Base-by-base conservation (phyloP, 352 stramenopile genomes). In the Thraustochytrium sp. region DNA sequence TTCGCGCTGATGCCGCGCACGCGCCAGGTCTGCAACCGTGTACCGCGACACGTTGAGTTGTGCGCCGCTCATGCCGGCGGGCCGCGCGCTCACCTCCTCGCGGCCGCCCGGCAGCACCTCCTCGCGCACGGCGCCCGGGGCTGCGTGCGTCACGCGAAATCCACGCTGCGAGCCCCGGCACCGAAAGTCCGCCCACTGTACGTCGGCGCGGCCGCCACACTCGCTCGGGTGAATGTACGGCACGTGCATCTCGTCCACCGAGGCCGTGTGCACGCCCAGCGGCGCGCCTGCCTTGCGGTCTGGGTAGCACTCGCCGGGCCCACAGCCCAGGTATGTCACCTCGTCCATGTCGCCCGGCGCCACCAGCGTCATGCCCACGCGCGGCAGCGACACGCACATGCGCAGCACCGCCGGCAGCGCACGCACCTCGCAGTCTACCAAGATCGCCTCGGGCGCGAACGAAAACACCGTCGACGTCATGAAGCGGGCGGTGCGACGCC, bases 281-380 rank as follows among this genome's bases (percentile, higher is more conserved):
- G 42, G 59, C 23, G 83, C 86, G 18, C 76, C 51, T n/a, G 61
- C 73, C 76, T 89, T 88, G 3, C 86, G 85, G 65, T 89, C 86
- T 29, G 84, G 84, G 80, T 89, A 89, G 51, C 82, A 86, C 56
- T 89, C 87, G 78, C 87, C 83, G 29, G 86, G 86, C 37, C 87
- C 87, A 21, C 74, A 62, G 40, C 87, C 87, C 37, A 87, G 76
- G 76, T 85, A 89, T 53, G 76, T 62, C 23, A 86, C 74, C 13
- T 82, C 46, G 2, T 75, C 46, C 29, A 62, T 38, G 21, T 53
- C 62, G 18, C 86, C 23, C 29, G 86, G 86, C 0, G 89, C 2
- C 56, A 86, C 76, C 0, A 89, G 31, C 64, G 55, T 11, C 37
- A 89, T 36, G 21, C 86, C 86, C 44, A 89, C 82, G 13, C 86